These are phyloP conservation scores for Oryza brachyantha DNA, from an alignment of 176 grass and related monocot genomes.

Conservation along the genomic window DNA sequence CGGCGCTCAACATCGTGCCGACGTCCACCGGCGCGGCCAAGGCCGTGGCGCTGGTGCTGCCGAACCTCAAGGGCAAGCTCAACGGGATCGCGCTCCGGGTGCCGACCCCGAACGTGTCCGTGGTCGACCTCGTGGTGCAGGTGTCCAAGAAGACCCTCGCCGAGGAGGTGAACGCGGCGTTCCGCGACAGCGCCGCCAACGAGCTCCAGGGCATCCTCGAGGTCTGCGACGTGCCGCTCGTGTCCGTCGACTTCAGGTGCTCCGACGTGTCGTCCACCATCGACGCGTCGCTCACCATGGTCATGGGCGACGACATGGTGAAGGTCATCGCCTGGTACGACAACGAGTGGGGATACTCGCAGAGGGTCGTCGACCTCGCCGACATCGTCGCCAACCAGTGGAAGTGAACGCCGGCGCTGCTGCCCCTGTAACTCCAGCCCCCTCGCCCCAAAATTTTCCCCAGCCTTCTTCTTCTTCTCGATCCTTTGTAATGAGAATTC, in stretches of 20 bases:
- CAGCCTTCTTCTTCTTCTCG: constrained; percentile 17
- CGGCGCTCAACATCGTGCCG: constrained; percentile 86
- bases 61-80: constrained; percentile 87
- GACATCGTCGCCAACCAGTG: constrained; percentile 56
- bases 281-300: constrained; percentile 67
- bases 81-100: constrained; percentile 86
- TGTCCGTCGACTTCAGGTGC: constrained; percentile 81
- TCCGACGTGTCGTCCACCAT: constrained; percentile 63
- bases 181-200: constrained; percentile 53
- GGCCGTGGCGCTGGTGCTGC: constrained; percentile 79
- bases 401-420: constrained; percentile 41
- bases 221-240: constrained; percentile 73
- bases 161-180: constrained; percentile 79
- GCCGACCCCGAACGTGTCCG: constrained; percentile 77
- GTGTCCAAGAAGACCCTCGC: constrained; percentile 74
- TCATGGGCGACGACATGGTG: constrained; percentile 73
- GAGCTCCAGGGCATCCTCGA: constrained; percentile 70
- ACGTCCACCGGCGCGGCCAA: constrained; percentile 86
- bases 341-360: constrained; percentile 86
- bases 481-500: constrained; percentile 47
- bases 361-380: constrained; percentile 72
- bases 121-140: constrained; percentile 84
- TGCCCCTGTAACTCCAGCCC: constrained; percentile 27
- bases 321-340: constrained; percentile 86
- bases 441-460: constrained; percentile 31